Evolutionary conservation across 176 grass and related monocot species (phyloP), one percentile per base, ranked within the genome.

Genomic region (Eragrostis curvula): DNA sequence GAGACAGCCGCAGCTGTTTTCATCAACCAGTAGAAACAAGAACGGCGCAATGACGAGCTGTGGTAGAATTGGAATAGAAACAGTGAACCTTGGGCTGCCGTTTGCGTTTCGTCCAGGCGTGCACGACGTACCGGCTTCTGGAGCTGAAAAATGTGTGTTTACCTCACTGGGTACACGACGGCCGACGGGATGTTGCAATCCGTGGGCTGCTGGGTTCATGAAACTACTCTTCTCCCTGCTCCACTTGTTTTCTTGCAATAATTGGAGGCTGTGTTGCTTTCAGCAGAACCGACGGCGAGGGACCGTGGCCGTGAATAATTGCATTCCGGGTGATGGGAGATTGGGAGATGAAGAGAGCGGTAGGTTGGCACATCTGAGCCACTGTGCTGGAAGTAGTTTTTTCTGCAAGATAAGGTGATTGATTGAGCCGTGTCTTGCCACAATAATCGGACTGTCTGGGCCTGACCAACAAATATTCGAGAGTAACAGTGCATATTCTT

Each of bases 201-300:
- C 7, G 79, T 62, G 42, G 79, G 68, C 68, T 58, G 50, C 8
- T 20, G 16, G 36, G 16, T 46, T 71, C 41, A 51, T 58, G 79
- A 59, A 29, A 30, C 24, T 0, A 23, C n/a, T 11, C 6, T 2
- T 0, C 6, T 3, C 13, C 0, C 23, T 21, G 5, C 9, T 27
- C 9, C 51, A 51, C 12, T 49, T 73, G 80, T 40, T 63, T 73
- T 60, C 1, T 50, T 58, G 72, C 72, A 9, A 75, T 75, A 55
- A 75, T 75, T 75, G 51, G 32, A 57, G 50, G 20, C 14, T 5
- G 20, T 2, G 52, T 41, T 56, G 49, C 18, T 82, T 24, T 29
- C 66, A 68, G 46, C 28, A 1, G 15, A 67, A 66, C 28, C 15
- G 42, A 70, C 36, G 48, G 27, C 21, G 24, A 73, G 49, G 30